phyloP scores from a whole-genome alignment of 2,329 filamentous ascomycete species.

The Raffaelea albimanens region DNA sequence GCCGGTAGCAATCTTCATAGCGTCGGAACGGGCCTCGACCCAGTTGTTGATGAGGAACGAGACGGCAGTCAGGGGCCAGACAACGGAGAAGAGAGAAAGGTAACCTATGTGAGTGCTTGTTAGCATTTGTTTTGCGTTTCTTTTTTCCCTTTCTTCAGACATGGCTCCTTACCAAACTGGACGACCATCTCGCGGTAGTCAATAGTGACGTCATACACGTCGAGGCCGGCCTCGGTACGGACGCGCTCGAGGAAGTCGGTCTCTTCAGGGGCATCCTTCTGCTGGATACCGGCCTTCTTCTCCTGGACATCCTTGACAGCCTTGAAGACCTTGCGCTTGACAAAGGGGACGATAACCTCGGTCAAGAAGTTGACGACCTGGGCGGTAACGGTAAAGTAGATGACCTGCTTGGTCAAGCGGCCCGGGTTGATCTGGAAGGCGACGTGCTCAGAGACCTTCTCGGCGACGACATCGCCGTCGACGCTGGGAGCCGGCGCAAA shows the following conservation, averaged over 20 bases:
- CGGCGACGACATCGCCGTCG: conserved; percentile 15
- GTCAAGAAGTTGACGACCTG: conserved; percentile 81
- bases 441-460: conserved; percentile 20
- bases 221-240: conserved; percentile 72
- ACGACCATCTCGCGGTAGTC: conserved; percentile 94
- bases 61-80: conserved; percentile 87
- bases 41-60: conserved; percentile 94
- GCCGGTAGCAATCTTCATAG: conserved; percentile 80
- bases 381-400: conserved; percentile 91
- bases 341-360: conserved; percentile 75
- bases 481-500: neutral
- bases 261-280: conserved; percentile 67
- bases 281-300: conserved; percentile 32
- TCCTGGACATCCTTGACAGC: conserved; percentile 70
- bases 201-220: conserved; percentile 76
- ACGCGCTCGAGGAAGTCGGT: conserved; percentile 71
- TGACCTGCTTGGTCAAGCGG: conserved; percentile 80
- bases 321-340: conserved; percentile 68
- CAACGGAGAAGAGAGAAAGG: conserved; percentile 79
- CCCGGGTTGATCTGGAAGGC: conserved; percentile 72
- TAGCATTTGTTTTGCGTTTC: neutral
- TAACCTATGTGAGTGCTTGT: conserved; percentile 49
- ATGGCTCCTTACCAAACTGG: conserved; percentile 58
- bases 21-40: conserved; percentile 87
- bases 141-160: neutral